Conservation (phyloP, 352 stramenopile species). For the Phytophthora macrochlamydospora region DNA sequence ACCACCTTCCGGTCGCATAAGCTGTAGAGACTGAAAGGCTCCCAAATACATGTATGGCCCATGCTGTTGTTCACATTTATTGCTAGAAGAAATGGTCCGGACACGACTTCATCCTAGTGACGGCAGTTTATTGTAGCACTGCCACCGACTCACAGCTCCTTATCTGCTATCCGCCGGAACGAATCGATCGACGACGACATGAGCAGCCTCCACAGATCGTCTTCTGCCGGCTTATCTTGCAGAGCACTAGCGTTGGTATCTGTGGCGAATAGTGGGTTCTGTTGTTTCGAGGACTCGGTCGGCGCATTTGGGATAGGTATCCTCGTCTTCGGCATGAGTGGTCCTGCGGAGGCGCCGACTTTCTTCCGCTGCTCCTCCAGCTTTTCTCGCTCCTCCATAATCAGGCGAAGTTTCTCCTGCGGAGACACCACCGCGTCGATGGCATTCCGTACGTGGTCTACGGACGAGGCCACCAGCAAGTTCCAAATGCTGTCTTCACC, state of each 20-base stretch:
- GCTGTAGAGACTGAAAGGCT: conserved; percentile 34
- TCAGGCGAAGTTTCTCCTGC: conserved; percentile 61
- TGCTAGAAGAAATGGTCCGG: too few species aligned
- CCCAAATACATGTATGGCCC: too few species aligned
- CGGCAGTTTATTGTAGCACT: too few species aligned
- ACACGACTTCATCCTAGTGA: too few species aligned
- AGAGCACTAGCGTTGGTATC: conserved; percentile 1
- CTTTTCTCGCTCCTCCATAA: conserved; percentile 66
- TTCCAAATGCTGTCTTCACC: conserved; percentile 77
- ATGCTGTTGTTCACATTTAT: too few species aligned
- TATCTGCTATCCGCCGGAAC: not conserved
- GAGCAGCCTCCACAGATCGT: conserved; percentile 74
- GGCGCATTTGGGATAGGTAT: not conserved
- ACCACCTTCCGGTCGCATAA: conserved; percentile 84
- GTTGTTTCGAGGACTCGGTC: conserved; percentile 11
- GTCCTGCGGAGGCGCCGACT: conserved; percentile 23
- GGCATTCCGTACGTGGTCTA: conserved; percentile 62
- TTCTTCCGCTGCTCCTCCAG: conserved; percentile 66
- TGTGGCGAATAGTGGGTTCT: conserved; percentile 35
- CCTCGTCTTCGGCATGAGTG: conserved; percentile 14
- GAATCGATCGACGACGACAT: conserved; percentile 43
- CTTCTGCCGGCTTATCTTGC: conserved; percentile 39
- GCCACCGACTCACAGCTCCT: not conserved
- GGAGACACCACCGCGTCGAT: conserved; percentile 49
- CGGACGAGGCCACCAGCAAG: conserved; percentile 67